Evolutionary conservation across 2,329 filamentous ascomycete genomes (phyloP), one percentile per base, ranked within the genome.

Genomic region (Alternaria incomplexa): DNA sequence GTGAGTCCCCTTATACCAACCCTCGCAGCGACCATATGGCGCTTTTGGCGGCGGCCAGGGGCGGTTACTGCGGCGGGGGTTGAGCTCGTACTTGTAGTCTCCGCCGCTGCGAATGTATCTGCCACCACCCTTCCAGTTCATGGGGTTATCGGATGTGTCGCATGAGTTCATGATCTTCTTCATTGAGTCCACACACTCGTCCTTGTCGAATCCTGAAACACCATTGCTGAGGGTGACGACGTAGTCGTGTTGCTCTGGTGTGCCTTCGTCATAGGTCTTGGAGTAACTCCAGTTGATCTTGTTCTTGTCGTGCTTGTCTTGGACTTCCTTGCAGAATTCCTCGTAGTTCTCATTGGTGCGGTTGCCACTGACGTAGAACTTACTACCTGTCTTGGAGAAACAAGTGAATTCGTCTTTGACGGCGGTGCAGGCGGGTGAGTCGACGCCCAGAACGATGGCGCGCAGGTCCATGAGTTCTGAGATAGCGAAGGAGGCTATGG

Each of bases 391-490:
- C 2, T 46, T 45, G 0, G 56, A 58, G 20, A 32, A 58, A 36
- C 47, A 58, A 0, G 56, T 58, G 6, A 58, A 58, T 12, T 61
- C 44, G 17, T 61, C 23, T 8, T 6, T 30, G 30, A 50, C 32
- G 5, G 58, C 32, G 10, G 45, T 50, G 30, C 58, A 61, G 12
- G 58, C 10, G 1, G 58, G 58, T 2, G 52, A 43, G 2, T 61
- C 30, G n/a, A 36, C 52, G 17, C 58, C 22, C 4, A 56, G 58
- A 6, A 36, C 58, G n/a, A 61, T 61, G 17, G 58, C 20, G 25
- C 52, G 58, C n/a, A 61, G 45, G 12, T 61, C 58, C 58, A 61
- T 61, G 30, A 61, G 58, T 36, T 61, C 58, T 6, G 58, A 12
- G 20, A 61, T n/a, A 1, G 58, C 58, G 7, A 62, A 62, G 15